These are phyloP conservation scores for Xanthoconium separans DNA, from an alignment of 1,284 basidiomycete genomes.

Conservation along the genomic window DNA sequence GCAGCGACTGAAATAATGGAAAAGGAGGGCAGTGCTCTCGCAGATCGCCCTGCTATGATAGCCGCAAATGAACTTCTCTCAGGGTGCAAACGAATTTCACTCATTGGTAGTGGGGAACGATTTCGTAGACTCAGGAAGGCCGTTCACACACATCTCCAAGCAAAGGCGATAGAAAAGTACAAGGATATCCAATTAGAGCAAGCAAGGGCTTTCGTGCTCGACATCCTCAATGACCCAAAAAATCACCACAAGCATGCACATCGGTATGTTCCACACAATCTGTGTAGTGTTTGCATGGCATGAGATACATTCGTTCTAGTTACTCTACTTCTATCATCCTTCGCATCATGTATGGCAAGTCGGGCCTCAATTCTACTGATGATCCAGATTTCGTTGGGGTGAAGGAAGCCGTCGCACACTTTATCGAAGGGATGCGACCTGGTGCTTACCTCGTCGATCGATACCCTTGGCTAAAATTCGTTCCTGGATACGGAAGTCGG, in stretches of 20 bases:
- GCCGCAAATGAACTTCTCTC: constrained; percentile 33
- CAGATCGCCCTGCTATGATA: constrained; percentile 35
- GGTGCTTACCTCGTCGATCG: constrained; percentile 60
- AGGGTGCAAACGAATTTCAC: constrained; percentile 26
- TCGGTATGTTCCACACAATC: constrained; percentile 21
- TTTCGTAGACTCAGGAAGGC: constrained; percentile 35
- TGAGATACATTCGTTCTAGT: constrained; percentile 30
- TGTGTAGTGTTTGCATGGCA: not conserved
- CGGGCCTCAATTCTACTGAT: constrained; percentile 44
- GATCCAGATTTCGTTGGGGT: constrained; percentile 60
- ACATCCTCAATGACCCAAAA: constrained; percentile 38
- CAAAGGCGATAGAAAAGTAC: constrained; percentile 35
- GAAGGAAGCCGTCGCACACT: constrained; percentile 45
- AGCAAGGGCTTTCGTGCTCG: constrained; percentile 37
- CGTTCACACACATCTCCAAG: constrained; percentile 40
- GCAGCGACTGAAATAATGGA: constrained; percentile 39
- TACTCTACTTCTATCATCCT: constrained; percentile 66
- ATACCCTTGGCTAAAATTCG: constrained; percentile 52
- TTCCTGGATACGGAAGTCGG: constrained; percentile 19
- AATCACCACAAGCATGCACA: constrained; percentile 34
- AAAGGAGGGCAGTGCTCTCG: constrained; percentile 34
- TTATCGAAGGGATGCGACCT: constrained; percentile 53
- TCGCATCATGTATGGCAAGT: constrained; percentile 63
- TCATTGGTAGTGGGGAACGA: constrained; percentile 25
- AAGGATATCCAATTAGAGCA: constrained; percentile 35